phyloP scores from a whole-genome alignment of 2,329 filamentous ascomycete genomes.

The Arthrobotrys conoides region DNA sequence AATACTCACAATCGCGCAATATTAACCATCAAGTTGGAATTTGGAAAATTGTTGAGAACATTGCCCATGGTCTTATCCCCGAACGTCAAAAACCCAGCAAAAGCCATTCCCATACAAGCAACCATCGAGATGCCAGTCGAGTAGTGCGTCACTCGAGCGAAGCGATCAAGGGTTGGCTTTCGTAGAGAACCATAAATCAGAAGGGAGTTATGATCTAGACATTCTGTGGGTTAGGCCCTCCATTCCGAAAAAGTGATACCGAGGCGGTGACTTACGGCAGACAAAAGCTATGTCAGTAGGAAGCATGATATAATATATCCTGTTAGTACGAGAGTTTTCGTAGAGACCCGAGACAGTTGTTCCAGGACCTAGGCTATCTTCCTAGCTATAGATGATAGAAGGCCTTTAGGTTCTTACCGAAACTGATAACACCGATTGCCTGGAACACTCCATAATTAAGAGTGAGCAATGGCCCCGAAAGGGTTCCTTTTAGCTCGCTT shows the following conservation, averaged over 20 bases:
- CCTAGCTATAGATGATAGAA: background rate
- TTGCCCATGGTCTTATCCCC: slow-evolving; percentile 93
- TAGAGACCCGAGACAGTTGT: background rate
- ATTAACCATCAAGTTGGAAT: slow-evolving; percentile 92
- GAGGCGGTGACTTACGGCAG: slow-evolving; percentile 71
- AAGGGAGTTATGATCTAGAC: slow-evolving; percentile 88
- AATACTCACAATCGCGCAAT: slow-evolving; percentile 80
- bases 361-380: background rate
- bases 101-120: slow-evolving; percentile 90
- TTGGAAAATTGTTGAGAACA: slow-evolving; percentile 96
- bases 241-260: slow-evolving; percentile 12
- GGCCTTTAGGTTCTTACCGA: slow-evolving; percentile 73
- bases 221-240: slow-evolving; percentile 48
- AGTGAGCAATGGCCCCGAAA: slow-evolving; percentile 79
- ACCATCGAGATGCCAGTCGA: slow-evolving; percentile 90
- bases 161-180: slow-evolving; percentile 95
- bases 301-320: slow-evolving; percentile 61
- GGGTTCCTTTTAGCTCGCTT: slow-evolving; percentile 77
- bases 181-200: slow-evolving; percentile 96
- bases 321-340: slow-evolving; percentile 64
- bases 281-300: slow-evolving; percentile 72
- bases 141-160: slow-evolving; percentile 92
- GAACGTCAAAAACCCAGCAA: slow-evolving; percentile 92
- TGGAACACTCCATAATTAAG: slow-evolving; percentile 92
- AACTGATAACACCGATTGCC: slow-evolving; percentile 97